Evolutionary conservation across 306 rosid species (phyloP).

Genomic region (Ormosia emarginata): DNA sequence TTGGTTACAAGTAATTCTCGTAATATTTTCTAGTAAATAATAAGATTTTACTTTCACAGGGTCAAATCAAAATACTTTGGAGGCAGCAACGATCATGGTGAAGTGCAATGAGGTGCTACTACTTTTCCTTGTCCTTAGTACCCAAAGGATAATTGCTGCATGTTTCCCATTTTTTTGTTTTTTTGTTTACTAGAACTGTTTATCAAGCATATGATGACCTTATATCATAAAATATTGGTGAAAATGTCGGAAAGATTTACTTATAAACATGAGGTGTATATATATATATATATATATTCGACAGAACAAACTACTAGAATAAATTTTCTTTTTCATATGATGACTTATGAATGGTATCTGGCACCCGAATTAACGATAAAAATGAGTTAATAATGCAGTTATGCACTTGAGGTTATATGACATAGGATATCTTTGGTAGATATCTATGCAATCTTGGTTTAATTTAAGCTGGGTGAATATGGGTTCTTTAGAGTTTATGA

Average conservation of each 20-base stretch:
- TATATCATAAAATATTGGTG: no score
- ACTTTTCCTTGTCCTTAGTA: neutral
- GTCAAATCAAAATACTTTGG: neutral
- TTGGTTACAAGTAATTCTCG: neutral
- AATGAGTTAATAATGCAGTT: neutral
- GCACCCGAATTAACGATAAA: neutral
- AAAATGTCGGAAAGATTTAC: no score
- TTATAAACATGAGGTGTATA: no score
- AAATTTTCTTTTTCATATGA: no score
- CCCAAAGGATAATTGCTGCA: neutral
- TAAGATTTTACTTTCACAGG: neutral
- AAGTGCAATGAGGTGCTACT: neutral
- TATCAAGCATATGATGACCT: neutral
- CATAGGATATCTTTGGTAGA: neutral
- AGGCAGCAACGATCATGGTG: neutral
- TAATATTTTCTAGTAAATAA: neutral
- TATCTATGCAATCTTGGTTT: neutral
- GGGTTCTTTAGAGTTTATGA: neutral
- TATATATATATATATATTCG: no score
- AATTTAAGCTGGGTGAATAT: neutral
- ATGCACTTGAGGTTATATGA: neutral
- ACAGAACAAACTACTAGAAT: no score
- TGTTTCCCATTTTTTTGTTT: neutral
- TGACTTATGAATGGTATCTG: neutral
- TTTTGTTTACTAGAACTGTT: neutral